A percentile compares a stretch with the other conserved stretches of the same genome.
phyloP scores from a whole-genome alignment of 371 early-diverging fungal genomes.

The Conidiobolus coronatus region DNA sequence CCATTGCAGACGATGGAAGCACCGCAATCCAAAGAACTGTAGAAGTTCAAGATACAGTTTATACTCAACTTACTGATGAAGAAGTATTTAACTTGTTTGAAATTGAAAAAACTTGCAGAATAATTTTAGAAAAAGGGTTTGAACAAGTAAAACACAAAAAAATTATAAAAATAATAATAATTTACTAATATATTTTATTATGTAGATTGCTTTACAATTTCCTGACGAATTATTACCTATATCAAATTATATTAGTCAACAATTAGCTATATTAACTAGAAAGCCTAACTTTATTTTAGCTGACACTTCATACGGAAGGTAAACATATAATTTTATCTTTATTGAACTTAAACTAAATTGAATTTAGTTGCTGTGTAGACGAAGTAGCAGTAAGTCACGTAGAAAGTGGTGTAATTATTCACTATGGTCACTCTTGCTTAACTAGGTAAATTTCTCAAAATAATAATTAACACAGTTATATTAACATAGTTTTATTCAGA shows the following conservation, averaged over 20 bases:
- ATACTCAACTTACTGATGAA: no score
- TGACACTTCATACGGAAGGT: slow-evolving; percentile 82
- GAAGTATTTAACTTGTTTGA: no score
- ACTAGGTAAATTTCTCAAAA: slow-evolving; percentile 31
- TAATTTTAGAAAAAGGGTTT: no score
- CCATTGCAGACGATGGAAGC: no score
- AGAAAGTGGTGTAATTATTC: slow-evolving; percentile 58
- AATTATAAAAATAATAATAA: no score
- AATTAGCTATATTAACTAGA: slow-evolving; percentile 19
- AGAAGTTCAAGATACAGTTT: no score
- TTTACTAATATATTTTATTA: no score
- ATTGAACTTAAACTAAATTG: neutral
- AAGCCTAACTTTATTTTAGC: slow-evolving; percentile 45
- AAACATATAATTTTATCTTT: neutral
- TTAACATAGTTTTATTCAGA: slow-evolving; percentile 11
- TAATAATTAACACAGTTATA: neutral
- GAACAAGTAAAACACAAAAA: no score
- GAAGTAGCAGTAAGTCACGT: slow-evolving; percentile 86
- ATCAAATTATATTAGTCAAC: slow-evolving; percentile 31
- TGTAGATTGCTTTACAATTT: slow-evolving; percentile 66
- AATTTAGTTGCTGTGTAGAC: slow-evolving; percentile 81
- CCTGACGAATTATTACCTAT: slow-evolving; percentile 67
- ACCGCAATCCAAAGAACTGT: no score
- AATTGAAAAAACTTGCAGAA: no score
- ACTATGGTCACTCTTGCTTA: slow-evolving; percentile 81